A percentile compares a stretch with the other conserved stretches of the same genome.
Conservation (phyloP, 2,329 filamentous ascomycete genomes). For the Pyricularia grisea region DNA sequence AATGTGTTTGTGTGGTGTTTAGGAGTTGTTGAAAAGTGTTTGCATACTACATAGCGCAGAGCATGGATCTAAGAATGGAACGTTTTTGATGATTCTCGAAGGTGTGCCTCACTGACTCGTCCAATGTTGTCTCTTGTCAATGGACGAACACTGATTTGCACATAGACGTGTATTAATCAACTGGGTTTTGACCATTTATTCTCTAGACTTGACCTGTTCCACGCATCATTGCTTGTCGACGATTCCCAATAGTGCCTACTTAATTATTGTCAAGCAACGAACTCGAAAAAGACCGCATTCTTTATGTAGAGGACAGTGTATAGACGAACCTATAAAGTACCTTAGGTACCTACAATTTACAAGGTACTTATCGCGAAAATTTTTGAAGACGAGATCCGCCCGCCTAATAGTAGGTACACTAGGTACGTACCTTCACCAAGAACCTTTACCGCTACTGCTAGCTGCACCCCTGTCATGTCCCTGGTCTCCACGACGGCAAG, state of each 20-base stretch:
- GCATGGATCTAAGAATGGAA: not conserved
- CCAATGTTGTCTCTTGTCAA: not conserved
- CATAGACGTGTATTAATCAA: no score
- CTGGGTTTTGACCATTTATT: not conserved
- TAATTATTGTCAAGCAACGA: no score
- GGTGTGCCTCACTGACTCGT: not conserved
- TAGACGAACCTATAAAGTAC: no score
- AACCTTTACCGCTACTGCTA: not conserved
- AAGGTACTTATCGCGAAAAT: no score
- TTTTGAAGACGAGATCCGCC: no score
- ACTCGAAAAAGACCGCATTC: no score
- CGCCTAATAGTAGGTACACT: no score
- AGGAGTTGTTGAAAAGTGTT: not conserved
- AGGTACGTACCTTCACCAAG: no score
- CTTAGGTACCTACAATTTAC: no score
- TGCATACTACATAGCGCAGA: not conserved
- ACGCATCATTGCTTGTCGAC: not conserved
- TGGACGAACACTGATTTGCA: not conserved
- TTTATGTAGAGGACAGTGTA: no score
- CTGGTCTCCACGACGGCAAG: not conserved
- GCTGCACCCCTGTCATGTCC: not conserved
- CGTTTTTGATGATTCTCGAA: not conserved
- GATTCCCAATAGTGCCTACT: no score
- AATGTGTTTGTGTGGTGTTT: not conserved
- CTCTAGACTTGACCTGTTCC: not conserved